Evolutionary conservation across 345 rosid species (phyloP).

Genomic region (Arabis alpina): DNA sequence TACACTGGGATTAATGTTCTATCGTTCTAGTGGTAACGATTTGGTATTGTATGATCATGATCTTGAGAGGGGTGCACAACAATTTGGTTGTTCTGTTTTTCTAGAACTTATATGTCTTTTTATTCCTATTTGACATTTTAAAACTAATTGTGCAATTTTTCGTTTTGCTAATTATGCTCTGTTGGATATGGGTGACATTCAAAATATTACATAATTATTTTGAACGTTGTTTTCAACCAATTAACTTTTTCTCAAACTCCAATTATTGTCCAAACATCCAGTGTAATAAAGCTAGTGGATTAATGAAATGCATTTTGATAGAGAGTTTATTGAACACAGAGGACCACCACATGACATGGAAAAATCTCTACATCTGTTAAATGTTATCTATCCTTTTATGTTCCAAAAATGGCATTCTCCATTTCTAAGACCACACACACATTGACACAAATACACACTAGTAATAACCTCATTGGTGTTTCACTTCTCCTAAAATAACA

Average conservation of each 20-base stretch:
- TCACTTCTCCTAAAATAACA: neutral
- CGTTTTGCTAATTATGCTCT: too few species aligned
- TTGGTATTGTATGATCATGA: too few species aligned
- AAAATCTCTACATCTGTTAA: slow-evolving; percentile 28
- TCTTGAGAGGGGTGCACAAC: too few species aligned
- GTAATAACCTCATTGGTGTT: slow-evolving; percentile 35
- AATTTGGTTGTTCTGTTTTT: too few species aligned
- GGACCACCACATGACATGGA: slow-evolving; percentile 30
- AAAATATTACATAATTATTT: too few species aligned
- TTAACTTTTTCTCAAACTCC: neutral
- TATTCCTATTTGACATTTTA: too few species aligned
- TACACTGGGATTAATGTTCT: too few species aligned
- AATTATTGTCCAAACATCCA: neutral
- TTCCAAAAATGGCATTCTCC: slow-evolving; percentile 9
- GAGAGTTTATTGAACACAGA: slow-evolving; percentile 15
- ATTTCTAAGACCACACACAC: slow-evolving; percentile 8
- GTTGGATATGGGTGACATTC: too few species aligned
- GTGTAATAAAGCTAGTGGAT: neutral
- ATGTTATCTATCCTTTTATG: slow-evolving; percentile 3
- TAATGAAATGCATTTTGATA: slow-evolving; percentile 9
- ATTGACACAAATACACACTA: slow-evolving; percentile 29
- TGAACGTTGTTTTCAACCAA: too few species aligned
- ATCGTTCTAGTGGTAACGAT: too few species aligned
- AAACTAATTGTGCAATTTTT: too few species aligned
- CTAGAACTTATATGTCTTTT: too few species aligned